Base-by-base conservation (phyloP, 164 flowering plant species). In the Chimonanthus praecox region DNA sequence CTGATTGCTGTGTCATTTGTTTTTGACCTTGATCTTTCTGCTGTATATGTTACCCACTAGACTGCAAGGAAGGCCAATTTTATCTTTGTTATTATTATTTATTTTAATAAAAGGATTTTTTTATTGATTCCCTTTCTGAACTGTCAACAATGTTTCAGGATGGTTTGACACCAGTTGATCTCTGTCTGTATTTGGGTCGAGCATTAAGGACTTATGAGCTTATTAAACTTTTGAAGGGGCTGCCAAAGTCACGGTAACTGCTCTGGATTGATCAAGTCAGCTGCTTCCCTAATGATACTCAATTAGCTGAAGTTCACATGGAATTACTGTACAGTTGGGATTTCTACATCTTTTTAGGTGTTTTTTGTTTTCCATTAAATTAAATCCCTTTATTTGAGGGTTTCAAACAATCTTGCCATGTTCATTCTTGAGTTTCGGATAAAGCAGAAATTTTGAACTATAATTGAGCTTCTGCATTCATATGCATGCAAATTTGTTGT, bases 141-240 rank as follows among this genome's bases (percentile, higher is more conserved):
- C 60, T 54, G n/a, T 64, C 72, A 9, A 64, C 50, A 16, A 49
- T 72, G 48, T 66, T 71, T 60, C 79, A 92, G 97, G 93, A 90
- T 80, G 97, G 97, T 7, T 81, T 90, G 61, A 90, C 97, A 51
- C 91, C 97, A 49, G 87, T 92, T 11, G 92, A 91, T 18, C 80
- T 94, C 7, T 92, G 98, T 84, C 92, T 94, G 49, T 82, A 89
- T 78, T 87, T 84, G 61, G 98, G 97, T 75, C 82, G 73, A 77
- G 88, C 85, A 66, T 65, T 76, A 33, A 85, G 87, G 77, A 92
- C 94, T 2, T 94, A 86, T 44, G 90, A 88, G 79, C 86, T 94
- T 68, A 87, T 94, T 77, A 92, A 84, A 82, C 78, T 89, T 65
- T 72, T 94, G 73, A 92, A 94, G 83, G 82, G 73, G 81, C 79